These are phyloP conservation scores for Beverwykella pulmonaria DNA, from an alignment of 495 filamentous ascomycete genomes.

Conservation along the genomic window DNA sequence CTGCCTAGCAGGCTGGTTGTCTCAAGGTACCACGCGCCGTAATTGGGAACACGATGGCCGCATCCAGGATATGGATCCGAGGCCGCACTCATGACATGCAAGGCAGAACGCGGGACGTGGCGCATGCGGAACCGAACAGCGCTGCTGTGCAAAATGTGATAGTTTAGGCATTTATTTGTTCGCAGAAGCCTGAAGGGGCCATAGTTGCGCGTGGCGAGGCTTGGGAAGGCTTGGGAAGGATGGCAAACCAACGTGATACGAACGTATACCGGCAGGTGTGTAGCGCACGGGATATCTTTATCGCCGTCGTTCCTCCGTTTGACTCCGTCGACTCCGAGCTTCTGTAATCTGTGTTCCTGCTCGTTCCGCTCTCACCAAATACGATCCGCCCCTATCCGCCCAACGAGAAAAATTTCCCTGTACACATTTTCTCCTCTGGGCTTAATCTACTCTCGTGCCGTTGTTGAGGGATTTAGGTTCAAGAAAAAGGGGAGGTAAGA, in stretches of 20 bases:
- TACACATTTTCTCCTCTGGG: background rate
- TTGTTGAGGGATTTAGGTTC: background rate
- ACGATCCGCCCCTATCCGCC: background rate
- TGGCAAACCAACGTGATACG: background rate
- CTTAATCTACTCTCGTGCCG: background rate
- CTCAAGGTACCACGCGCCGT: background rate
- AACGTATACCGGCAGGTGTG: background rate
- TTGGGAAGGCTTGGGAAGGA: background rate
- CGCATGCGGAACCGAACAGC: background rate
- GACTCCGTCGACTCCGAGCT: background rate
- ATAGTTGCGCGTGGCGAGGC: too few species aligned
- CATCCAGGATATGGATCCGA: background rate
- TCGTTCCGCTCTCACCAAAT: background rate
- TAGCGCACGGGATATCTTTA: background rate
- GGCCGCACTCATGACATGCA: background rate
- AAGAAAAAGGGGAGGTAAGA: background rate
- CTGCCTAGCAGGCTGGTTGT: background rate
- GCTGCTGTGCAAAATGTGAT: background rate
- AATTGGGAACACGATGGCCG: background rate
- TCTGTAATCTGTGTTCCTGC: background rate
- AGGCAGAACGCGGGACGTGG: conserved; percentile 1
- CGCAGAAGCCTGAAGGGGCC: too few species aligned
- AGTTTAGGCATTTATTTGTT: background rate
- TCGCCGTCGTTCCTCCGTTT: background rate
- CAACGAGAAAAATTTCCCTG: background rate